phyloP scores from a whole-genome alignment of 2,329 filamentous ascomycete species.

The Aspergillus neoniger region DNA sequence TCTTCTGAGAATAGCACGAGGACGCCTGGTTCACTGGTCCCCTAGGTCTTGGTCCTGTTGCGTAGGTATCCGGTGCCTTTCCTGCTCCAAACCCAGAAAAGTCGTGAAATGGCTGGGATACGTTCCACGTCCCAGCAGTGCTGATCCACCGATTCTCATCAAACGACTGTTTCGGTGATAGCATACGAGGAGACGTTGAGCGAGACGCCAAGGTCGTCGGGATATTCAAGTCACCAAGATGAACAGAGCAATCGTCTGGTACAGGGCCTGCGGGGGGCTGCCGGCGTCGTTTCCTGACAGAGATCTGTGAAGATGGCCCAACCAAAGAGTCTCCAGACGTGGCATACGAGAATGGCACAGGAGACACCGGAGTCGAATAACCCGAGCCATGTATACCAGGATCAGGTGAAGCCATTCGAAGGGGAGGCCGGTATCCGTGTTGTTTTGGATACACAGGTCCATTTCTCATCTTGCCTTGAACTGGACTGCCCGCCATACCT shows the following conservation, averaged over 20 bases:
- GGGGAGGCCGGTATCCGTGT: conserved; percentile 8
- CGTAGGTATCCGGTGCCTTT: not conserved
- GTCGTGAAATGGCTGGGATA: conserved; percentile 10
- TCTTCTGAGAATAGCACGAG: conserved; percentile 32
- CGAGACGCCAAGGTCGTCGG: conserved; percentile 29
- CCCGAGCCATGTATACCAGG: not conserved
- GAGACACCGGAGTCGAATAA: conserved; percentile 14
- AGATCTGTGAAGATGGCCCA: conserved; percentile 19
- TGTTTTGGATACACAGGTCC: conserved; percentile 5
- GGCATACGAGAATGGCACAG: conserved; percentile 7
- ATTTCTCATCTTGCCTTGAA: conserved; percentile 4
- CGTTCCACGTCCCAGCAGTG: conserved; percentile 14
- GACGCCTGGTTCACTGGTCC: conserved; percentile 20
- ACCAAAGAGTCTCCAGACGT: conserved; percentile 21
- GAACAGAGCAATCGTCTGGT: conserved; percentile 25
- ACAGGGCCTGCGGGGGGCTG: conserved; percentile 15
- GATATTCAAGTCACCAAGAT: conserved; percentile 34
- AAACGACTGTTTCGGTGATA: conserved; percentile 26
- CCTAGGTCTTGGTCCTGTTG: conserved; percentile 2
- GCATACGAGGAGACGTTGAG: conserved; percentile 22
- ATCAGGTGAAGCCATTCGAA: not conserved
- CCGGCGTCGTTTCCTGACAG: conserved; percentile 28
- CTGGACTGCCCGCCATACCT: not conserved
- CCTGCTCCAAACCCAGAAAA: not conserved
- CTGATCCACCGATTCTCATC: conserved; percentile 22